phyloP scores from a whole-genome alignment of 2,329 filamentous ascomycete species.

The Penicillium sp. region DNA sequence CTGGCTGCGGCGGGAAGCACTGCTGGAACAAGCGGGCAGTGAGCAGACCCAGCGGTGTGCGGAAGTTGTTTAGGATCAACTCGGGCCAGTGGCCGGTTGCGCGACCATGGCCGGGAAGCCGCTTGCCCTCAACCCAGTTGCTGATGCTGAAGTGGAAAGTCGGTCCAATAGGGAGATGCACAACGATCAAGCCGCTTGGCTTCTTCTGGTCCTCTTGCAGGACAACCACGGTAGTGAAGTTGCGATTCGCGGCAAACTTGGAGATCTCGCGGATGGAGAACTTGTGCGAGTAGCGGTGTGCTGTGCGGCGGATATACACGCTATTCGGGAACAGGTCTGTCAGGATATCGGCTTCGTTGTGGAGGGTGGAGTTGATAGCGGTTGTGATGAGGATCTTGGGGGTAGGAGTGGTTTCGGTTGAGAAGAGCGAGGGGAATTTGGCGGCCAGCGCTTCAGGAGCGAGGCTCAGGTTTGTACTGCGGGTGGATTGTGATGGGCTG shows the following conservation, averaged over 20 bases:
- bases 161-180: slow-evolving; percentile 82
- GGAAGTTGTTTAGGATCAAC: slow-evolving; percentile 90
- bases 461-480: slow-evolving; percentile 64
- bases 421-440: slow-evolving; percentile 66
- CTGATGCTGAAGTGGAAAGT: slow-evolving; percentile 92
- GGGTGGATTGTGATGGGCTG: slow-evolving; percentile 61
- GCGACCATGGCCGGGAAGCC: slow-evolving; percentile 87
- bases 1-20: slow-evolving; percentile 79
- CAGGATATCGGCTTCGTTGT: slow-evolving; percentile 79
- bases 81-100: slow-evolving; percentile 90
- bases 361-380: slow-evolving; percentile 83
- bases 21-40: slow-evolving; percentile 84
- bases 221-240: slow-evolving; percentile 83
- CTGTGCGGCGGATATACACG: slow-evolving; percentile 81
- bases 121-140: slow-evolving; percentile 88
- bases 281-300: slow-evolving; percentile 84
- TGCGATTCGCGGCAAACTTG: slow-evolving; percentile 78
- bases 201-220: slow-evolving; percentile 89
- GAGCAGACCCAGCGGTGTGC: slow-evolving; percentile 86
- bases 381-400: slow-evolving; percentile 95
- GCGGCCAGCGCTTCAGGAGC: slow-evolving; percentile 66
- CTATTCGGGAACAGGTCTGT: slow-evolving; percentile 81
- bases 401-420: slow-evolving; percentile 57
- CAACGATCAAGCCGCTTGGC: slow-evolving; percentile 79
- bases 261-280: slow-evolving; percentile 92